Percentiles rank a stretch among this genome's conserved stretches.
phyloP scores from a whole-genome alignment of 352 stramenopile genomes.

The Blastocystis hominis region DNA sequence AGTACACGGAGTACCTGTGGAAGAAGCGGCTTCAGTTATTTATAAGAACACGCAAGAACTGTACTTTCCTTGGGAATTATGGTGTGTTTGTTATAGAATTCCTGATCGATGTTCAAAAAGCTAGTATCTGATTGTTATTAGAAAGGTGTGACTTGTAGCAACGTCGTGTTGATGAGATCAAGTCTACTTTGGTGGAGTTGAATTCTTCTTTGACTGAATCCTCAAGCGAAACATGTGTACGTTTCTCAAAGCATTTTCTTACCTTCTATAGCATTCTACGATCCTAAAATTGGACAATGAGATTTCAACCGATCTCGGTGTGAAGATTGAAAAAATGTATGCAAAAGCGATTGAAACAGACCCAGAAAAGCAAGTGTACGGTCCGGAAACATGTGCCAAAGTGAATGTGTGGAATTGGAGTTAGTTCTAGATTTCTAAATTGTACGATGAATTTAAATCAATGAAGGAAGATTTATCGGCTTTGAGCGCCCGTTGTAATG shows the following conservation, averaged over 20 bases:
- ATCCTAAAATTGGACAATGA: neutral
- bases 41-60: constrained; percentile 18
- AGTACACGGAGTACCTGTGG: neutral
- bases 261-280: neutral
- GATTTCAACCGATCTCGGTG: neutral
- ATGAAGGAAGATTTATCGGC: neutral
- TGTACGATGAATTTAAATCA: neutral
- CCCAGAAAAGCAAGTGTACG: constrained; percentile 22
- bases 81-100: constrained; percentile 19
- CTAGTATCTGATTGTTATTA: neutral
- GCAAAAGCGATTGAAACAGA: constrained; percentile 11
- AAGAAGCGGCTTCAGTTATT: neutral
- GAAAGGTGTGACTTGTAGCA: neutral
- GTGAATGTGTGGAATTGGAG: neutral
- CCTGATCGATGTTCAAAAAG: constrained; percentile 48
- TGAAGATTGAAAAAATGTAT: constrained; percentile 52
- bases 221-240: neutral
- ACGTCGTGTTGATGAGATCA: constrained; percentile 20
- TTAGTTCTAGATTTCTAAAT: constrained; percentile 7
- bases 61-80: constrained; percentile 56
- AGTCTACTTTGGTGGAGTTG: neutral
- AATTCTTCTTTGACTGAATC: neutral
- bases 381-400: constrained; percentile 29
- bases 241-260: neutral
- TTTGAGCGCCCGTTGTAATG: neutral